phyloP scores from a whole-genome alignment of 352 stramenopile genomes.

The Phytophthora agathidicida region DNA sequence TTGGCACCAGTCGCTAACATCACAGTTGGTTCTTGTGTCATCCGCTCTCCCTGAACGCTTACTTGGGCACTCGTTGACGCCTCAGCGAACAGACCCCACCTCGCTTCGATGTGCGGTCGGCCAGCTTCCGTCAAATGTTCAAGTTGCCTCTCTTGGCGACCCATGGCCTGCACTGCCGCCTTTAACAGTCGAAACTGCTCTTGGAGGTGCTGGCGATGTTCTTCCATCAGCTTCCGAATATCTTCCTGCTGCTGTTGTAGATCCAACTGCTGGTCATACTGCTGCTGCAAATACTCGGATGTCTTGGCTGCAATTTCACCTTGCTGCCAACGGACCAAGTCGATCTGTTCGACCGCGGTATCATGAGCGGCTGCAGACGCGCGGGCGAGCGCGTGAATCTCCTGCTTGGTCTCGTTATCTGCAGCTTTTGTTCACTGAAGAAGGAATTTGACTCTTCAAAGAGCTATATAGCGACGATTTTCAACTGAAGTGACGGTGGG shows the following conservation, averaged over 20 bases:
- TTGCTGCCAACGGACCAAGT: conserved; percentile 17
- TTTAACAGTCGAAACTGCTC: conserved; percentile 16
- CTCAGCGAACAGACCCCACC: conserved; percentile 2
- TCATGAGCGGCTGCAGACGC: conserved; percentile 18
- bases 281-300: conserved; percentile 10
- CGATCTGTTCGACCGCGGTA: conserved; percentile 1
- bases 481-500: no score
- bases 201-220: conserved; percentile 8
- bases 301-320: conserved; percentile 8
- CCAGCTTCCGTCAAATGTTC: conserved; percentile 2
- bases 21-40: not conserved
- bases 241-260: conserved; percentile 16
- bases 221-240: conserved; percentile 21
- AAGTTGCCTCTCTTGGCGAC: conserved; percentile 1
- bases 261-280: conserved; percentile 1
- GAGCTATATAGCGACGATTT: no score
- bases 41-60: not conserved
- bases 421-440: no score
- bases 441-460: no score
- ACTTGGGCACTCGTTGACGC: not conserved
- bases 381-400: conserved; percentile 17
- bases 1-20: conserved; percentile 1
- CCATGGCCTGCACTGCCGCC: conserved; percentile 10
- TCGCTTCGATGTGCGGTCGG: not conserved
- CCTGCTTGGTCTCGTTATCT: not conserved